phyloP scores from a whole-genome alignment of 2,329 filamentous ascomycete genomes.

The Xylariaceae sp. region DNA sequence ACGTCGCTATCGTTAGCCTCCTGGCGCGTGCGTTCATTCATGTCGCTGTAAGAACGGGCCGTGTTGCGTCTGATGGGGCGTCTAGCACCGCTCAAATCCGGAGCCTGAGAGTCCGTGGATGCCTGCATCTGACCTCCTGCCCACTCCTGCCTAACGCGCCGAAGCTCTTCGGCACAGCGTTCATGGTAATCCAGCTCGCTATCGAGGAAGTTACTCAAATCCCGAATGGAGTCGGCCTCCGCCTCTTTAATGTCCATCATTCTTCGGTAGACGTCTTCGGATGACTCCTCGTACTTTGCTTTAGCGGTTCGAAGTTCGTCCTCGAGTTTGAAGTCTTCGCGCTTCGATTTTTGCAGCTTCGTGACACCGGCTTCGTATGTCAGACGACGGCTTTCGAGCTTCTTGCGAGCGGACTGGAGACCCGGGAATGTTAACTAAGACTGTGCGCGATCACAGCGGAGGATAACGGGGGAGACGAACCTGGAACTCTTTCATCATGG shows the following conservation, averaged over 20 bases:
- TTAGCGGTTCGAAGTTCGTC: constrained; percentile 88
- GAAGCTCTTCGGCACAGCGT: constrained; percentile 77
- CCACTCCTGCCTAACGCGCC: constrained; percentile 47
- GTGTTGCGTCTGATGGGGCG: constrained; percentile 42
- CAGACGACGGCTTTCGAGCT: constrained; percentile 82
- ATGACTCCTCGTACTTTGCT: constrained; percentile 93
- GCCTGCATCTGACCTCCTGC: constrained; percentile 26
- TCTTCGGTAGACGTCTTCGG: constrained; percentile 80
- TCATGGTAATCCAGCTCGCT: constrained; percentile 89
- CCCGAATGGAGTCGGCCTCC: constrained; percentile 74
- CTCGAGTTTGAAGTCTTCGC: constrained; percentile 87
- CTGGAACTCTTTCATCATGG: constrained; percentile 98
- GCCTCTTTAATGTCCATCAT: constrained; percentile 97
- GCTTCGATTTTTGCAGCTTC: constrained; percentile 91
- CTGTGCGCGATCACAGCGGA: not conserved
- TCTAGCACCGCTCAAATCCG: constrained; percentile 25
- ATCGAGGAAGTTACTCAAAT: constrained; percentile 77
- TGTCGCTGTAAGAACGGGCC: constrained; percentile 39
- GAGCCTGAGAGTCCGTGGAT: constrained; percentile 21
- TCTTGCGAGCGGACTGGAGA: constrained; percentile 68
- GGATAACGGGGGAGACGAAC: constrained; percentile 42
- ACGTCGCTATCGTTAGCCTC: constrained; percentile 33
- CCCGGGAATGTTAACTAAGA: constrained; percentile 14
- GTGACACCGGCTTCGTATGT: constrained; percentile 85
- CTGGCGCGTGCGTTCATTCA: constrained; percentile 33